A percentile compares a stretch with the other conserved stretches of the same genome.
phyloP scores from a whole-genome alignment of 805 yeast species.

The Candida mattraensis region DNA sequence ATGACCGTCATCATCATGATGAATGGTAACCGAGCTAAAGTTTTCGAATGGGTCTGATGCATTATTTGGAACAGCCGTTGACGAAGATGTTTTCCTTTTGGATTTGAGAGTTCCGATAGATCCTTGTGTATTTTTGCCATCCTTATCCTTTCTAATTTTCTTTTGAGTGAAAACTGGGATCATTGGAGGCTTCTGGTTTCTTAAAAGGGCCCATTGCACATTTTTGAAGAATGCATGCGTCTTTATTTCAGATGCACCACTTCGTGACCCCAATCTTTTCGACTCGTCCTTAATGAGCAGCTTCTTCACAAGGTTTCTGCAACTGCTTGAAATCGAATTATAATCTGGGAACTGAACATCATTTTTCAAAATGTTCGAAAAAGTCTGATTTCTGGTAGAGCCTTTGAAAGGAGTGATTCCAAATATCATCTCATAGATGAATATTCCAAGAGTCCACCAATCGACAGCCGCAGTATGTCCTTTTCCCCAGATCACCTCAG shows the following conservation, averaged over 20 bases:
- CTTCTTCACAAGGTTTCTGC: conserved; percentile 79
- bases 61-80: conserved; percentile 20
- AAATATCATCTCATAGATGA: conserved; percentile 89
- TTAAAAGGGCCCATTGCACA: conserved; percentile 91
- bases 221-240: conserved; percentile 87
- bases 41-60: conserved; percentile 74
- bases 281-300: conserved; percentile 84
- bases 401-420: conserved; percentile 98
- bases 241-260: conserved; percentile 95
- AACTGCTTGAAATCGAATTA: conserved; percentile 58
- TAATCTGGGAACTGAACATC: conserved; percentile 79
- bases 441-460: conserved; percentile 98
- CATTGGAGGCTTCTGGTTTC: conserved; percentile 95
- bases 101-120: conserved; percentile 47
- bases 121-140: conserved; percentile 22
- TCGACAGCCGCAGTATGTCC: conserved; percentile 98
- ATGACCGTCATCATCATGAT: conserved; percentile 59
- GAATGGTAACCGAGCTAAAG: conserved; percentile 83
- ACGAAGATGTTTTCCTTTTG: conserved; percentile 32
- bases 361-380: conserved; percentile 78
- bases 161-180: conserved; percentile 65
- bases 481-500: conserved; percentile 94
- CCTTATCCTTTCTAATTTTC: conserved; percentile 20
- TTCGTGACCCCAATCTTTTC: conserved; percentile 84
- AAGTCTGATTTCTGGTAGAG: conserved; percentile 80